Evolutionary conservation across 2,329 filamentous ascomycete species (phyloP), one percentile per base, ranked within the genome.

Genomic region (Penicillium sp.): DNA sequence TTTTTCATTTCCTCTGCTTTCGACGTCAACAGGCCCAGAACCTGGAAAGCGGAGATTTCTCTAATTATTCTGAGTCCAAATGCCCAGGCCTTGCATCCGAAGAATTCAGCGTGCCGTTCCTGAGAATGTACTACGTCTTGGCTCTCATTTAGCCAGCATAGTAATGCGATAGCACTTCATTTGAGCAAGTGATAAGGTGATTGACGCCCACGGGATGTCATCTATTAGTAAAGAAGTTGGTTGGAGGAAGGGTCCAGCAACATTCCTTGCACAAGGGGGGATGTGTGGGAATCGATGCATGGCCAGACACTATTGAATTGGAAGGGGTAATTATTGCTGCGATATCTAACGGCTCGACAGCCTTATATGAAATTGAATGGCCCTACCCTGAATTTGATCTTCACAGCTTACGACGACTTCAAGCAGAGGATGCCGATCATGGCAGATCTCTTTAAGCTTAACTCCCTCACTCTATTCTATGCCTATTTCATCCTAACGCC

Each of bases 381-480:
- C 38, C 38, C 38, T 8, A 6, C 38, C 16, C n/a, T 40, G 18
- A n/a, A 18, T 11, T 40, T 8, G 38, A 40, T n/a, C 38, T 21
- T 16, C n/a, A 10, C 38, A 21, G 38, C 38, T 40, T 40, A 40
- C 38, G 38, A 40, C 38, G 38, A 40, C 16, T 40, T 18, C 10
- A n/a, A 40, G 18, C 7, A 10, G 38, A 40, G 38, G 8, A 40
- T 40, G 38, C 38, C 38, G 38, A 40, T 40, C 38, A 40, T 40
- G 38, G 38, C 18, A 40, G 38, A 40, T 40, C 38, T 18, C 4
- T 40, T 40, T 40, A 40, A 40, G 38, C 38, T 40, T 9, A 86
- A 86, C 61, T 88, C 83, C 67, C 81, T 87, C 62, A 84, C 82
- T 2, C 63, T 89, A 6, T 87, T 89, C 66, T 88, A 88, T 71